phyloP scores from a whole-genome alignment of 108 stramenopile species.

The Poteriospumella lacustris region DNA sequence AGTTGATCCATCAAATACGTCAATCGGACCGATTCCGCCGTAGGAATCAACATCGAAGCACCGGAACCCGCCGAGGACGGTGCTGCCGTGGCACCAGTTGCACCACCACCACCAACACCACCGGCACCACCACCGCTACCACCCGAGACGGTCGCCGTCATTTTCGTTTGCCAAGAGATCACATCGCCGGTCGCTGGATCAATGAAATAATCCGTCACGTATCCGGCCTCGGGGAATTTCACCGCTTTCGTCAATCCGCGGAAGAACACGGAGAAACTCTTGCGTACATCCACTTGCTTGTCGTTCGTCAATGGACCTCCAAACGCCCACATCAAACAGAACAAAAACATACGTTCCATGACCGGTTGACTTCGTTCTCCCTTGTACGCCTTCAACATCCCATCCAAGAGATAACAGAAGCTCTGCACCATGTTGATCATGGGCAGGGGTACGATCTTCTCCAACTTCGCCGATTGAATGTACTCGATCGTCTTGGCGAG shows the following conservation, averaged over 20 bases:
- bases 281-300: conserved; percentile 9
- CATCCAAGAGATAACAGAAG: conserved; percentile 31
- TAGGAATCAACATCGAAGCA: conserved; percentile 36
- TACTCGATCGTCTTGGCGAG: conserved; percentile 43
- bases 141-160: not conserved
- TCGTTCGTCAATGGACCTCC: conserved; percentile 14
- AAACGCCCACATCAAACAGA: conserved; percentile 30
- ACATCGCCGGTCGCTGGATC: conserved; percentile 10
- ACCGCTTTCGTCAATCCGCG: conserved; percentile 1
- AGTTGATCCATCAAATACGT: conserved; percentile 33
- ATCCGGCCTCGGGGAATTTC: conserved; percentile 19
- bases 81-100: too few relatives aligned
- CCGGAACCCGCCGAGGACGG: not conserved
- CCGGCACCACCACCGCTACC: too few relatives aligned
- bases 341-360: conserved; percentile 27
- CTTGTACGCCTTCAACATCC: not conserved
- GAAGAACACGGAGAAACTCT: conserved; percentile 1
- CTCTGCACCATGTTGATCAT: conserved; percentile 50
- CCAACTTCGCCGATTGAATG: conserved; percentile 30
- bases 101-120: too few relatives aligned
- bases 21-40: conserved; percentile 36
- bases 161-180: conserved; percentile 10
- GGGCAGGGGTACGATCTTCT: conserved; percentile 47
- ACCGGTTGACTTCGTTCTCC: not conserved
- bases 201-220: not conserved